Base-by-base conservation (phyloP, 176 grass and related monocot species). In the Poa pratensis region DNA sequence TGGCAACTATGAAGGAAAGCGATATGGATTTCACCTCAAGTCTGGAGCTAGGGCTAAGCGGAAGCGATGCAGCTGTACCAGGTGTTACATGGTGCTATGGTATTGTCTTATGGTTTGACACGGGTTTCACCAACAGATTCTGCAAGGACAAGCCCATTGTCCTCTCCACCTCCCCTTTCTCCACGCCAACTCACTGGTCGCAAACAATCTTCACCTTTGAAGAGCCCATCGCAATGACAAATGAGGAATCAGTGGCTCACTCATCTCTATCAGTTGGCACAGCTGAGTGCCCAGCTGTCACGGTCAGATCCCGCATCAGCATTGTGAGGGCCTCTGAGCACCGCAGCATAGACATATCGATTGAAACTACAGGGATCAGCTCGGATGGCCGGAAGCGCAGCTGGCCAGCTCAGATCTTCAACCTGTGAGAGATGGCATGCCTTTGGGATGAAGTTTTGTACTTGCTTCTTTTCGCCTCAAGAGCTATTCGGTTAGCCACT, bases 21-120 rank as follows among this genome's bases (percentile, higher is more conserved):
- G 91, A 98, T 50, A 96, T 98, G 93, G 91, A 98, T 79, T 96
- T 98, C 82, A 98, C 96, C 60, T 46, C 90, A 40, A 95, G 75
- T 58, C 86, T 98, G 78, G 93, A 94, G 64, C 76, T 98, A 75
- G 90, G 79, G 85, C 78, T 92, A 32, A 89, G 54, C 55, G 49
- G 54, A 64, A 92, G 46, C 53, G 46, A 49, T 50, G 39, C 35
- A 7, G 28, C 13, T 50, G 67, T 59, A 73, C 26, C 78, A 23
- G 64, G 60, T 26, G 55, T 84, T 52, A 81, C 73, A 0, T 89
- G 86, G 88, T 98, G 96, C 57, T 91, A 98, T 73, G 96, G 96
- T 63, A 87, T 98, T 66, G 86, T 95, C 23, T 81, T 98, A 30
- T 98, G 96, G 96, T 98, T 98, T 52, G 96, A 95, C 52, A 95